Evolutionary conservation across 2,329 filamentous ascomycete species (phyloP).

Genomic region (Colletotrichum melonis): DNA sequence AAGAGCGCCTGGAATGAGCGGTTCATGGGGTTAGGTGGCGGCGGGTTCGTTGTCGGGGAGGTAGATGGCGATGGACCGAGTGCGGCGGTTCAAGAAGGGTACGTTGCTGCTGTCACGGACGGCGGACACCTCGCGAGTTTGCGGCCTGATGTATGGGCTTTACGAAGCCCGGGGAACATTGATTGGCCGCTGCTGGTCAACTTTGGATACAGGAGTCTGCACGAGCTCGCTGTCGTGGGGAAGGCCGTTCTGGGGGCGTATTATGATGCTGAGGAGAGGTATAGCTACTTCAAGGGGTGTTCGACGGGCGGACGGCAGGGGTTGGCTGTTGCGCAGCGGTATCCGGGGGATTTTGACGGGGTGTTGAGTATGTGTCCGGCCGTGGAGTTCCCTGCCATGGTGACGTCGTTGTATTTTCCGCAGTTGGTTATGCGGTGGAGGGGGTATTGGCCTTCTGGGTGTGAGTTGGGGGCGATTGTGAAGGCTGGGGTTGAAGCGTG

Average conservation of each 20-base stretch:
- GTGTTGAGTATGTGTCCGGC: constrained; percentile 62
- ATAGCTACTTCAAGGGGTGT: constrained; percentile 66
- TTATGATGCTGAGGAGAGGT: constrained; percentile 55
- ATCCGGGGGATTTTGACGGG: constrained; percentile 68
- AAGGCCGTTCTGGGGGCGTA: constrained; percentile 59
- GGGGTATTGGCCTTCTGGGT: constrained; percentile 4
- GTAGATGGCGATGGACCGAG: neutral
- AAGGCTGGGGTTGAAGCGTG: constrained; percentile 50
- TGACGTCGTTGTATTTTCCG: neutral
- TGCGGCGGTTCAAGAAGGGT: constrained; percentile 49
- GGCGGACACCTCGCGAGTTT: constrained; percentile 35
- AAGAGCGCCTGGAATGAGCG: constrained; percentile 31
- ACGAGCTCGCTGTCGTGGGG: constrained; percentile 54
- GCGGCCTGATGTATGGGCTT: constrained; percentile 32
- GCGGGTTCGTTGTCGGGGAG: constrained; percentile 26
- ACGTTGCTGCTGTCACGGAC: constrained; percentile 39
- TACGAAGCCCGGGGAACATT: constrained; percentile 24
- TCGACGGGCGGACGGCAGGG: constrained; percentile 71
- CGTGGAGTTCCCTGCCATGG: constrained; percentile 37
- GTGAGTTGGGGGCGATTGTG: constrained; percentile 48
- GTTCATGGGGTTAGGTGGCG: constrained; percentile 34
- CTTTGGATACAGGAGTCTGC: constrained; percentile 8
- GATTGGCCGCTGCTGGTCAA: constrained; percentile 4
- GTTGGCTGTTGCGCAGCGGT: constrained; percentile 63
- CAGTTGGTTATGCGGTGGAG: constrained; percentile 8